Conservation (phyloP, 345 rosid genomes). For the Salix suchowensis region DNA sequence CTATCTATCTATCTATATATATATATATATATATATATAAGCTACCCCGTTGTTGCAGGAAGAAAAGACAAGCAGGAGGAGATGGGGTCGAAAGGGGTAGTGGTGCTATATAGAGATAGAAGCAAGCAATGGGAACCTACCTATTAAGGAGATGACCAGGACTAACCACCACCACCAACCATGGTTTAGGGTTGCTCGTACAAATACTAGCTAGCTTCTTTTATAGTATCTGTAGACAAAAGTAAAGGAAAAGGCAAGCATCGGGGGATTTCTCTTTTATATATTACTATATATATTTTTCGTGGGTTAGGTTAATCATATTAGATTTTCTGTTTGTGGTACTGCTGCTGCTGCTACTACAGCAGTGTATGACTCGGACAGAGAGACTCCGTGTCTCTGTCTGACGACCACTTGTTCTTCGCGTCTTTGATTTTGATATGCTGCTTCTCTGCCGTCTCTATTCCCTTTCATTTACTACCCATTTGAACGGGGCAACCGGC, state of each 20-base stretch:
- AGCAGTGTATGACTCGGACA: no score
- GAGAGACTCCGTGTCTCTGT: neutral
- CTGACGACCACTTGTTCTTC: constrained; percentile 7
- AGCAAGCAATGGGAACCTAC: neutral
- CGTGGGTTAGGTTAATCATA: neutral
- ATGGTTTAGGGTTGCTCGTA: neutral
- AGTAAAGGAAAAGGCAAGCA: neutral
- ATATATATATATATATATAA: neutral
- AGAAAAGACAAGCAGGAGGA: constrained; percentile 24
- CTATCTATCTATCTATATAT: no score
- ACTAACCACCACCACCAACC: neutral
- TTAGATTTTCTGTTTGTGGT: no score
- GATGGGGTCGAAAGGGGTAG: neutral
- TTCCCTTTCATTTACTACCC: neutral
- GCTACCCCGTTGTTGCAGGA: constrained; percentile 18
- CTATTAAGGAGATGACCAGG: neutral
- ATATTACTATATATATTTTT: no score
- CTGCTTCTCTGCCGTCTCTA: neutral
- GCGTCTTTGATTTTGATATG: neutral
- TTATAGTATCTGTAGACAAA: neutral
- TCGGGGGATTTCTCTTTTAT: neutral
- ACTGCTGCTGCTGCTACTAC: no score
- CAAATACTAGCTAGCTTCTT: neutral
- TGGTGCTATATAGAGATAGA: neutral
- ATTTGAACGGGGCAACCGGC: neutral